Percentiles rank a stretch among this genome's conserved stretches.
phyloP scores from a whole-genome alignment of 2,329 filamentous ascomycete genomes.

The Penicillium sp. region DNA sequence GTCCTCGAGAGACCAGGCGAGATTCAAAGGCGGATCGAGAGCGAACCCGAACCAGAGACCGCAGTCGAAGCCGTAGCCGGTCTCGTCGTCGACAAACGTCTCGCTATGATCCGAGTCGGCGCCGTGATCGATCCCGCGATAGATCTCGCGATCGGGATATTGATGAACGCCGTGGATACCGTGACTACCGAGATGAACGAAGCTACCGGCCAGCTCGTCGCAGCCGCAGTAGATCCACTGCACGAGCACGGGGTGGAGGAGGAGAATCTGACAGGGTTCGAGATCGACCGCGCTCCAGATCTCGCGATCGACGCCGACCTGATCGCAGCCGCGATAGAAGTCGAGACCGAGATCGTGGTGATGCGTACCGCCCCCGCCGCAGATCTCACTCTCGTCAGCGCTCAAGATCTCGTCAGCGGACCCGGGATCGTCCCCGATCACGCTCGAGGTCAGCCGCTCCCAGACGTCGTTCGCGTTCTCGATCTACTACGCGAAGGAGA shows the following conservation, averaged over 20 bases:
- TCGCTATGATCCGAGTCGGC: conserved; percentile 29
- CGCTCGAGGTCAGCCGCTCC: conserved; percentile 18
- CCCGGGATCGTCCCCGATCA: conserved; percentile 14
- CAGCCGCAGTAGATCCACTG: conserved; percentile 33
- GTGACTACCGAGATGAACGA: conserved; percentile 29
- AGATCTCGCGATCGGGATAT: conserved; percentile 30
- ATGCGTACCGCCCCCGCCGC: conserved; percentile 26
- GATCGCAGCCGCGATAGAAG: conserved; percentile 22
- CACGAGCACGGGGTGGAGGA: conserved; percentile 19
- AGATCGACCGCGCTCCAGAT: conserved; percentile 15
- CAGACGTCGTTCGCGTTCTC: conserved; percentile 20
- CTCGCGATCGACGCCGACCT: conserved; percentile 17
- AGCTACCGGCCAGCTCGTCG: conserved; percentile 33
- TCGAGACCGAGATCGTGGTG: conserved; percentile 19
- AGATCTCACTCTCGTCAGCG: conserved; percentile 10
- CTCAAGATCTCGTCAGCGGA: conserved; percentile 11
- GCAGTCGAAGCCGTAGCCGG: conserved; percentile 31
- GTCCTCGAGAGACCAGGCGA: conserved; percentile 27
- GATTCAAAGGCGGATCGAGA: conserved; percentile 27
- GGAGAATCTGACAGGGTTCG: conserved; percentile 15
- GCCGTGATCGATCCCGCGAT: conserved; percentile 28
- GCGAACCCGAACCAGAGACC: conserved; percentile 25
- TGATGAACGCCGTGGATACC: conserved; percentile 31
- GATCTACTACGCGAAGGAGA: conserved; percentile 21
- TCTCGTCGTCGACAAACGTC: conserved; percentile 26